Percentiles rank a stretch among this genome's conserved stretches.
Evolutionary conservation across 169 alveolate species (phyloP).

Genomic region (Eimeria maxima): DNA sequence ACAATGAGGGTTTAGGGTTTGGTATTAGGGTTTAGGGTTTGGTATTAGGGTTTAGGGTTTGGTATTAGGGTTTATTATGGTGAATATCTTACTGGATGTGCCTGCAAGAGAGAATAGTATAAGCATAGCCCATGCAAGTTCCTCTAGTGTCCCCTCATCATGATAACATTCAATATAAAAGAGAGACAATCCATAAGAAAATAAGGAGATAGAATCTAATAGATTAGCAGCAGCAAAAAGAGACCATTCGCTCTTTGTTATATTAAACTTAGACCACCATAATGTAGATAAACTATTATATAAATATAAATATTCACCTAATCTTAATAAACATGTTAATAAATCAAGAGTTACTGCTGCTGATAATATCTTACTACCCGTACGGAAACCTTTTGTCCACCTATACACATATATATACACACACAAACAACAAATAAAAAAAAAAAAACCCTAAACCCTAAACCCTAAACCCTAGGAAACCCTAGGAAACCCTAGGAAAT

Average conservation of each 20-base stretch:
- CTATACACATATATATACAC: slow-evolving; percentile 72
- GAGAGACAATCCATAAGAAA: slow-evolving; percentile 92
- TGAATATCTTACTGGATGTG: slow-evolving; percentile 84
- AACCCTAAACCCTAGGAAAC: too few relatives aligned
- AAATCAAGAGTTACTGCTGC: slow-evolving; percentile 93
- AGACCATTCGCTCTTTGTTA: slow-evolving; percentile 93
- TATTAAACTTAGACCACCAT: slow-evolving; percentile 94
- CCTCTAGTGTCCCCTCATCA: slow-evolving; percentile 94
- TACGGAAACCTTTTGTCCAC: slow-evolving; percentile 93
- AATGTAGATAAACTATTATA: slow-evolving; percentile 91
- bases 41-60: too few relatives aligned
- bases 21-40: too few relatives aligned
- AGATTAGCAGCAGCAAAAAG: slow-evolving; percentile 91
- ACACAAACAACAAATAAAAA: neutral
- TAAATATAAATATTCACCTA: slow-evolving; percentile 92
- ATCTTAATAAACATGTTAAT: slow-evolving; percentile 89
- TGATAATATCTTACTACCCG: slow-evolving; percentile 92
- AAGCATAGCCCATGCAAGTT: slow-evolving; percentile 92
- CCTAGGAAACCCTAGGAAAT: too few relatives aligned
- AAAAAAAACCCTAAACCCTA: too few relatives aligned
- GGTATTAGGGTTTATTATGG: neutral
- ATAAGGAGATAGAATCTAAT: slow-evolving; percentile 90
- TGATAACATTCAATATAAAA: slow-evolving; percentile 94
- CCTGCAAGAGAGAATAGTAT: slow-evolving; percentile 91
- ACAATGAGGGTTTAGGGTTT: too few relatives aligned